Percentiles rank a stretch among this genome's conserved stretches.
Evolutionary conservation across 176 grass and related monocot species (phyloP).

Genomic region (Carex myosuroides): DNA sequence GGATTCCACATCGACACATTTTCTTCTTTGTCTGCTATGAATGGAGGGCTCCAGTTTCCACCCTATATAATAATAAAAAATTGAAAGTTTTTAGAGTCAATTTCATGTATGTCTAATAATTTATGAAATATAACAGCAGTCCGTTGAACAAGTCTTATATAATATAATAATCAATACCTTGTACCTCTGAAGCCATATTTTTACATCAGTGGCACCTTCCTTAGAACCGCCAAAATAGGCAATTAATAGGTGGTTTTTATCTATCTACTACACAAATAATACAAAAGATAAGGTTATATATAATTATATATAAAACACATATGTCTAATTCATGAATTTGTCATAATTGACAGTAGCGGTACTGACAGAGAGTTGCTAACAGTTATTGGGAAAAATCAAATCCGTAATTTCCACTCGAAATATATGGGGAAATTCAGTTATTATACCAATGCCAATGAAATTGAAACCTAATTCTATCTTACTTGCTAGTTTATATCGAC

Average conservation of each 20-base stretch:
- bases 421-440: no score
- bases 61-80: not conserved
- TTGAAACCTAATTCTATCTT: no score
- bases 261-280: constrained; percentile 11
- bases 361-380: no score
- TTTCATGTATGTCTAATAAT: not conserved
- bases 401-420: no score
- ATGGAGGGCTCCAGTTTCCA: constrained; percentile 30
- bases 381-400: no score
- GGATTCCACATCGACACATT: constrained; percentile 38
- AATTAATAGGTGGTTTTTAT: constrained; percentile 27
- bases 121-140: no score
- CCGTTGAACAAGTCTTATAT: not conserved
- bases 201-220: constrained; percentile 37
- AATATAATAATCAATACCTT: constrained; percentile 10
- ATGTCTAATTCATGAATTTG: no score
- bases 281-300: not conserved
- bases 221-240: constrained; percentile 31
- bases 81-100: not conserved
- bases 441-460: no score
- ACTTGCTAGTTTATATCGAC: no score
- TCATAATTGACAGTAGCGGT: no score
- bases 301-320: no score
- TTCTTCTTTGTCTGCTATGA: constrained; percentile 14
- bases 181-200: constrained; percentile 36